Conservation (phyloP, 139 green algal species). For the Coelastrella sp. region DNA sequence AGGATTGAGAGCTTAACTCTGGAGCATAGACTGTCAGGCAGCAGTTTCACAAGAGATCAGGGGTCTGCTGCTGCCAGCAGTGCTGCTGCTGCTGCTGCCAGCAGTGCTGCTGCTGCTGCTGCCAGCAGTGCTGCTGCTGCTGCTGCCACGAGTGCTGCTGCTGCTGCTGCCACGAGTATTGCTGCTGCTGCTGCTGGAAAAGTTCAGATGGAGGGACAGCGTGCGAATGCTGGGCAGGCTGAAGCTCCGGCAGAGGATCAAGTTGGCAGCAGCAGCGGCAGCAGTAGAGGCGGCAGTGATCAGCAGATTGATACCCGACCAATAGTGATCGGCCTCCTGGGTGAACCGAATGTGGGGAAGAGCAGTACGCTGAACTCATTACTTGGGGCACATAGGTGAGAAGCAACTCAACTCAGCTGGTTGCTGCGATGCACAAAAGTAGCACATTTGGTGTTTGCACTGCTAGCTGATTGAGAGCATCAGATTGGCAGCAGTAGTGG, state of each 20-base stretch:
- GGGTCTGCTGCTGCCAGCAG: neutral
- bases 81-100: neutral
- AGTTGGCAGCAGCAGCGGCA: neutral
- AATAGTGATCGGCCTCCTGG: conserved; percentile 72
- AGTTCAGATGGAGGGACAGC: too few relatives aligned
- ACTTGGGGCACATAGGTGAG: conserved; percentile 65
- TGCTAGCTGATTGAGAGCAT: too few relatives aligned
- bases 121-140: neutral
- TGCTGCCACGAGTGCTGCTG: neutral
- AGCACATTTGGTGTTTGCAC: neutral
- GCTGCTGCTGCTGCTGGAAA: neutral
- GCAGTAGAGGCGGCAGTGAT: neutral
- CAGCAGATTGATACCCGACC: conserved; percentile 17
- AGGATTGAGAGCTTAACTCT: conserved; percentile 12
- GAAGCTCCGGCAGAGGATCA: neutral
- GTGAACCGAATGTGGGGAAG: conserved; percentile 78
- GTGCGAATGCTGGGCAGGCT: neutral
- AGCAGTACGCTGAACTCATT: conserved; percentile 74
- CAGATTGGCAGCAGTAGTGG: too few relatives aligned
- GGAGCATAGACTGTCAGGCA: conserved; percentile 5
- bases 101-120: neutral
- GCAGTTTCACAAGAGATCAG: neutral
- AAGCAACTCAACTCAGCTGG: too few relatives aligned
- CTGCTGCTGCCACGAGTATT: neutral
- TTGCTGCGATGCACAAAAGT: neutral